Evolutionary conservation across 169 alveolate species (phyloP), one percentile per base, ranked within the genome.

Genomic region (Cryptosporidium viatorum): DNA sequence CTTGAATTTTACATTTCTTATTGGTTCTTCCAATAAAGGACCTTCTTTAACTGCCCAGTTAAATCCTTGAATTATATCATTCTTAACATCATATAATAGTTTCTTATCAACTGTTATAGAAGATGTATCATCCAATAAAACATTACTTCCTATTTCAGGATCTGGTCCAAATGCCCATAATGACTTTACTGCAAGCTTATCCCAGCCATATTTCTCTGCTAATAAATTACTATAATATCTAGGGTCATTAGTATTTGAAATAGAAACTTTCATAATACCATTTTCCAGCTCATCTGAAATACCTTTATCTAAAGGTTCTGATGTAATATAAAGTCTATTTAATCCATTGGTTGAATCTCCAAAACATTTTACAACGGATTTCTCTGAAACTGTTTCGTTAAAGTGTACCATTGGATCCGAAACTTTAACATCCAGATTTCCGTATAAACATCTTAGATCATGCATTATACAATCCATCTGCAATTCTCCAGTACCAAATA

Each of bases 41-140:
- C 99, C 99, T 91, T 98, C 99, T 92, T 96, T 97, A n/a, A 98
- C 94, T 18, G 99, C 99, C 99, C 99, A 99, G 85, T 97, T 96
- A 91, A 99, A 99, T 51, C 99, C 99, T 93, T 98, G 99, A 51
- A 97, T 95, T 2, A 97, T 93, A 50, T 94, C 93, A 51, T 95
- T 95, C 91, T 94, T 95, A 50, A 97, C 92, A 48, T 93, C 84
- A 71, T 89, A 89, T 55, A 97, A 92, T 41, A 93, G 84, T 16
- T 91, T 91, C 41, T 92, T 94, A 59, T 96, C 97, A 14, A 95
- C 97, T 91, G 97, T 99, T 16, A 94, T 92, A 21, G 99, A 98
- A 51, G 98, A 91, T n/a, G 99, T 96, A 73, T 98, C 99, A 92
- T 98, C 99, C 23, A 98, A 91, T 48, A 99, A 93, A 8, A 97